Percentiles rank a stretch among this genome's conserved stretches.
phyloP scores from a whole-genome alignment of 495 filamentous ascomycete genomes.

The Xylaria grammica region DNA sequence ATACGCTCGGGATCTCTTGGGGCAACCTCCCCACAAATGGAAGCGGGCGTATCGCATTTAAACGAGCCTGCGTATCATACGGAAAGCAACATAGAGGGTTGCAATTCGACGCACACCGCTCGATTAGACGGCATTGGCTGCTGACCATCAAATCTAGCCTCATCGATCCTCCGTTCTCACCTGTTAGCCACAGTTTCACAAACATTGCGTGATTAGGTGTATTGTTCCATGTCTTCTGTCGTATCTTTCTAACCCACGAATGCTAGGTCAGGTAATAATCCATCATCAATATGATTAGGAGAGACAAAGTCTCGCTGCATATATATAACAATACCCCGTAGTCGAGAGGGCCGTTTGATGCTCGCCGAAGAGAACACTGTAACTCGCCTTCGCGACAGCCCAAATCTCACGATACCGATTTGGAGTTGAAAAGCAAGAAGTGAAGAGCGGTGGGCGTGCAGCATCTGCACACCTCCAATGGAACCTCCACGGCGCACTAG shows the following conservation, averaged over 20 bases:
- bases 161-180: neutral
- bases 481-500: too few relatives aligned
- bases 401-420: conserved; percentile 12
- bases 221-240: too few relatives aligned
- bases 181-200: conserved; percentile 4
- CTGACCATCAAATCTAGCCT: conserved; percentile 17
- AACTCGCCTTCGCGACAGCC: neutral
- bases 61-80: conserved; percentile 19
- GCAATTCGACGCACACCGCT: conserved; percentile 17
- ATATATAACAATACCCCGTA: neutral
- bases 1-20: neutral
- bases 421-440: conserved; percentile 18
- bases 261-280: neutral
- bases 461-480: conserved; percentile 9
- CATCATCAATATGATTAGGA: neutral
- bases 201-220: conserved; percentile 1
- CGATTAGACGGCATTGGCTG: conserved; percentile 16
- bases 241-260: neutral
- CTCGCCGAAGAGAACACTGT: neutral
- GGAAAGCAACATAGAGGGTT: conserved; percentile 18
- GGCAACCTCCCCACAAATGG: neutral
- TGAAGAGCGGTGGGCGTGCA: conserved; percentile 20
- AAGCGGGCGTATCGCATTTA: conserved; percentile 12
- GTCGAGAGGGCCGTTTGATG: neutral
- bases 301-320: neutral